Base-by-base conservation (phyloP, 1,284 basidiomycete species). In the Xanthoconium separans region DNA sequence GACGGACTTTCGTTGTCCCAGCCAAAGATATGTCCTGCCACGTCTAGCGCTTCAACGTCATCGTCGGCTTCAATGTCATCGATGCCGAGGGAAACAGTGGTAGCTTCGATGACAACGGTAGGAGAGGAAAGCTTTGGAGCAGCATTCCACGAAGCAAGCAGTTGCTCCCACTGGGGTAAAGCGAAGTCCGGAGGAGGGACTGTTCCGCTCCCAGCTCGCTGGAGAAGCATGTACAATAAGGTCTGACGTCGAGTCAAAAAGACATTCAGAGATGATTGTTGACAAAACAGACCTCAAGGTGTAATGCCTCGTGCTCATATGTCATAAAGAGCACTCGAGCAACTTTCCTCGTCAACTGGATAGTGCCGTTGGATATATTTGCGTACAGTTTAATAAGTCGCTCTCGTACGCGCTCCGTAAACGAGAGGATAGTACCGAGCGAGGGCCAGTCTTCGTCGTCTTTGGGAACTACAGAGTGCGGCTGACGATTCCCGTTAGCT, bases 1-100 rank as follows among this genome's bases (percentile, higher is more conserved):
- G 75, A 74, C 2, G 95, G 93, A 64, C 87, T 79, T 76, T 99
- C 96, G 64, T 93, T 95, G 71, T 99, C 97, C 96, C 95, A 98
- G 0, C 95, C 97, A 66, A 92, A 95, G 58, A 89, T 85, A 65
- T 95, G 89, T 16, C 73, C 71, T 15, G 74, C 67, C 42, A 80
- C 65, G 45, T 81, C 70, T 7, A 60, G 57, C 9, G 64, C 64
- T 13, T 67, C 65, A 2, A 58, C 57, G 7, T 70, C 73, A 65
- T 98, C 95, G 10, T 88, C 78, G 0, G 68, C 72, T 69, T 98
- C 95, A 46, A 73, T 62, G 66, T 99, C 97, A 62, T 96, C 82
- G 63, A 95, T 93, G 0, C 96, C 96, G 1, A 98, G 70, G 2
- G 72, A 72, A 40, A 98, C 69, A 0, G 72, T 79, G 4, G 77